Base-by-base conservation (phyloP, 78 protist species). In the Speleostelium caveatum region DNA sequence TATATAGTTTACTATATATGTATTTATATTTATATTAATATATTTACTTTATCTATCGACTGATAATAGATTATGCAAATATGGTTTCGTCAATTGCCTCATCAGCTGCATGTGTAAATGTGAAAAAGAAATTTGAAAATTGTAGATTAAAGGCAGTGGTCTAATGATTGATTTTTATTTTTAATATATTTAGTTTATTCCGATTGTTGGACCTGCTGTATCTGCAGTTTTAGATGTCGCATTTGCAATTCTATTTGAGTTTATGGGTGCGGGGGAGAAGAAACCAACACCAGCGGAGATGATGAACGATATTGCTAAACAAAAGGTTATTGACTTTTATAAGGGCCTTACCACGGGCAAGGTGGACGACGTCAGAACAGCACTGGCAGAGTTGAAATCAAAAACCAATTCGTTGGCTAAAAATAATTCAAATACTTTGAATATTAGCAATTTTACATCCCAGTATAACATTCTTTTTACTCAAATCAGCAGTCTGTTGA, bases 401-500 rank as follows among this genome's bases (percentile, higher is more conserved):
- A 62, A 62, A 62, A 62, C 69, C 24, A 22, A 10, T 10, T n/a
- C 12, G 8, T 62, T 62, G 24, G 69, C 69, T n/a, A 32, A 24
- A 62, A 62, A 62, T 26, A 62, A 62, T 12, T 8, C 55, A 49
- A 62, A 32, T 4, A 32, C 38, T 62, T 10, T n/a, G 3, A 62
- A 62, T 62, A 62, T 62, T 32, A 10, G 41, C n/a, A 62, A 62
- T 36, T 62, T 62, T 62, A 62, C 69, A 12, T 62, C 69, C 10
- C 69, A 62, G 24, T 62, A 62, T 36, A 62, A 62, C 38, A 62
- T 62, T 62, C 69, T 62, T 10, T 62, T 32, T 62, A 32, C 69
- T 30, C 42, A 62, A 10, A 26, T 62, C 33, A 62, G 69, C 30
- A 62, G 69, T 62, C 30, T 62, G 38, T 62, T 62, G 41, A 62